Base-by-base conservation (phyloP, 1,139 yeast genomes). In the Arxiozyma slooffiae region DNA sequence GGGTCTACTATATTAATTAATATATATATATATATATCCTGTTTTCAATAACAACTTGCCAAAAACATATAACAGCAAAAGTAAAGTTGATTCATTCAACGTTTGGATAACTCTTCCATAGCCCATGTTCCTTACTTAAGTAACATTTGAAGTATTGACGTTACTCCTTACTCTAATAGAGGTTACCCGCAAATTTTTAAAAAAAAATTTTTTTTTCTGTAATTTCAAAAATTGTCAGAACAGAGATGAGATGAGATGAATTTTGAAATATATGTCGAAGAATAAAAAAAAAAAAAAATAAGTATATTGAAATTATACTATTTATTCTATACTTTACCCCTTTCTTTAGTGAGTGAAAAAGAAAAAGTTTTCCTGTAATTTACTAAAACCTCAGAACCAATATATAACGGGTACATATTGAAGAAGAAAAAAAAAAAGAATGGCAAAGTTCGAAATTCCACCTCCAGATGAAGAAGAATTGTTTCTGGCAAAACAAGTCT, bases 381-480 rank as follows among this genome's bases (percentile, higher is more conserved):
- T 11, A 30, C n/a, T 11, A 14, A 30, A n/a, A 5, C 36, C 36
- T 14, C 14, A 30, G 11, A 30, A 30, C 36, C n/a, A n/a, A 30
- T 11, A 30, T n/a, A 30, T 30, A 30, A 48, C 52, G 9, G 39
- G 20, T 9, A 23, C n/a, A 2, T 26, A 39, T 24, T 45, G 50
- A 11, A 46, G 8, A 51, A 20, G 2, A 40, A 14, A 11, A 46
- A 17, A 51, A 20, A 5, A 40, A 14, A 40, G 23, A 52, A 54
- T 20, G 50, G 56, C 41, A 47, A 51, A 17, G 48, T 34, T 41
- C 9, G 50, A 48, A 14, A 44, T 63, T 11, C 83, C 86, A 21
- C 84, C 85, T 38, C 89, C 92, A 59, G 95, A 86, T 64, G 84
- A 78, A 49, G 96, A 88, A 62, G 97, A 90, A 66, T 58, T 83